These are phyloP conservation scores for Pontederia paniculata DNA, from an alignment of 176 grass and related monocot species.

Conservation along the genomic window DNA sequence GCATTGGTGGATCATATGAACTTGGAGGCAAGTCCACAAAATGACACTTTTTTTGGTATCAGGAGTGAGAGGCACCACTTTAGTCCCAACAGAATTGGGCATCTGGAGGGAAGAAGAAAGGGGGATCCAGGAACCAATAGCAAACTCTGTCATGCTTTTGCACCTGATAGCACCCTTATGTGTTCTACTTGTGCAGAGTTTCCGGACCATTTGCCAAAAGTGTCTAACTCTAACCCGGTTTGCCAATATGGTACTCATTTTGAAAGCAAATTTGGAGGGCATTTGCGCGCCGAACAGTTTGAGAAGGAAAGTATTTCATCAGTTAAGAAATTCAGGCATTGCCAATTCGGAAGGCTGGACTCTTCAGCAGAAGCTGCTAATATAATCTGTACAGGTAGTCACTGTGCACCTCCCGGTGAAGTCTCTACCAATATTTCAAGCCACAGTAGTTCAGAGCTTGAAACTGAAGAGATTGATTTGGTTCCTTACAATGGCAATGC, in stretches of 20 bases:
- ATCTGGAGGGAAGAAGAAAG: slow-evolving; percentile 41
- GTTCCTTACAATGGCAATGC: slow-evolving; percentile 30
- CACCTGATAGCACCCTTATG: neutral
- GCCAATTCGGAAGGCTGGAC: neutral
- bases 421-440: slow-evolving; percentile 12
- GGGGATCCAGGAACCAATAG: slow-evolving; percentile 28
- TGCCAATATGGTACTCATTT: neutral
- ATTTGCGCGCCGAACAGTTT: too few species aligned
- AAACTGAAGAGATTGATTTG: slow-evolving; percentile 32
- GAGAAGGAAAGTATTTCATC: neutral
- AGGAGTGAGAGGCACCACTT: slow-evolving; percentile 50
- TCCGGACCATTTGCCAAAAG: neutral
- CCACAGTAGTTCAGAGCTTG: slow-evolving; percentile 34
- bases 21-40: slow-evolving; percentile 40
- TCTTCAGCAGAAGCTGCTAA: neutral
- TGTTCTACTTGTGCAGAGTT: neutral
- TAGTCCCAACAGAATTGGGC: slow-evolving; percentile 39
- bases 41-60: slow-evolving; percentile 26
- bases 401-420: neutral
- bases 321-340: neutral
- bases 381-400: neutral
- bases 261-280: neutral
- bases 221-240: neutral
- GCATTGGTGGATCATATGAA: slow-evolving; percentile 50
- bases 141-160: neutral